phyloP scores from a whole-genome alignment of 139 green algal genomes.

The Coelastrella sp. region DNA sequence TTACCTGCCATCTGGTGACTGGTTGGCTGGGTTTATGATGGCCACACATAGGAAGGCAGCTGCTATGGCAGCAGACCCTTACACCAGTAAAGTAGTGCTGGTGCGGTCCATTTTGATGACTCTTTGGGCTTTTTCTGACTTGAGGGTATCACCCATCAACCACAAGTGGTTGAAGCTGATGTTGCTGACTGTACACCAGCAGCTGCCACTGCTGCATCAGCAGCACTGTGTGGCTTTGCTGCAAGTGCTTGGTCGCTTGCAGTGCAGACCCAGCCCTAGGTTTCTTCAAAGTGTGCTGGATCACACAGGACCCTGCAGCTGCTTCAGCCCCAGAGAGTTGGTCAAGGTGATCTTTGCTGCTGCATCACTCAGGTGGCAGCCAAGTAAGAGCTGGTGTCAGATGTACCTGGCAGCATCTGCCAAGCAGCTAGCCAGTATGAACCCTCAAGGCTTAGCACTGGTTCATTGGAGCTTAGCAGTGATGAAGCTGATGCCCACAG shows the following conservation, averaged over 20 bases:
- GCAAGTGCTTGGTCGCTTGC: conserved; percentile 6
- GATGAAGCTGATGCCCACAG: background rate
- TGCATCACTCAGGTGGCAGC: conserved; percentile 34
- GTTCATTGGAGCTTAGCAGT: conserved; percentile 28
- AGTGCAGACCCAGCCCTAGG: background rate
- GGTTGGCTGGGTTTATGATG: conserved; percentile 38
- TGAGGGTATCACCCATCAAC: background rate
- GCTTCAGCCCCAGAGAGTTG: conserved; percentile 3
- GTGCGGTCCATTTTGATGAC: background rate
- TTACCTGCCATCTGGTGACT: conserved; percentile 23
- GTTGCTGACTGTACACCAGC: conserved; percentile 33
- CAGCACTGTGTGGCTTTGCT: conserved; percentile 11
- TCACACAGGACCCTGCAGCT: background rate
- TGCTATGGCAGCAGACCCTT: background rate
- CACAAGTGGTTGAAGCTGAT: conserved; percentile 13
- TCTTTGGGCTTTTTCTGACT: background rate
- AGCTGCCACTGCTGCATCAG: conserved; percentile 13
- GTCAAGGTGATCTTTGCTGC: conserved; percentile 5
- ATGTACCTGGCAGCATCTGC: background rate
- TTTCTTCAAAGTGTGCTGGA: conserved; percentile 31
- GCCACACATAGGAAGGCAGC: conserved; percentile 35
- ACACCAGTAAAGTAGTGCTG: background rate
- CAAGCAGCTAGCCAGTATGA: background rate
- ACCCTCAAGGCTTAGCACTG: background rate
- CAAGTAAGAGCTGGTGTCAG: background rate